Evolutionary conservation across 768 basidiomycete genomes (phyloP).

Genomic region (Pleurotus tuoliensis): DNA sequence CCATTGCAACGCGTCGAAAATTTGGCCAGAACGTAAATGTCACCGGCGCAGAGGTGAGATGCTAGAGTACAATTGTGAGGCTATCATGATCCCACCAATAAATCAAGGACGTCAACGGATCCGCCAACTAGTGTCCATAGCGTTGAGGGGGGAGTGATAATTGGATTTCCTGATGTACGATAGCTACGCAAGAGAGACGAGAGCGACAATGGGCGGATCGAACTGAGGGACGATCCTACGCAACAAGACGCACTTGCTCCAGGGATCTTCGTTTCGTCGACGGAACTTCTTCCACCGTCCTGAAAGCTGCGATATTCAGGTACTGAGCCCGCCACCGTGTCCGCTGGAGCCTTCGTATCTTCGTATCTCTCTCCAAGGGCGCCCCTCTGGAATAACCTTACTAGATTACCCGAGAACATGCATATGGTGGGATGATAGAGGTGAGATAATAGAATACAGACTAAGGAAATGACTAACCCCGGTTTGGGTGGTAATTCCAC

Average conservation of each 20-base stretch:
- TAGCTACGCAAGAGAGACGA: neutral
- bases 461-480: constrained; percentile 28
- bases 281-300: too few relatives aligned
- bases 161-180: neutral
- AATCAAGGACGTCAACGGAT: neutral
- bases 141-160: too few relatives aligned
- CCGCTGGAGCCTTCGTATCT: constrained; percentile 7
- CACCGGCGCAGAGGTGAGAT: constrained; percentile 6
- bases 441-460: neutral
- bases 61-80: neutral
- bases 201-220: neutral
- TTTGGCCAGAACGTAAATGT: neutral
- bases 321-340: too few relatives aligned
- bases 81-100: neutral
- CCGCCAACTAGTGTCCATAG: too few relatives aligned
- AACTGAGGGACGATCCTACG: neutral
- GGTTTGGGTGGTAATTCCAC: constrained; percentile 43
- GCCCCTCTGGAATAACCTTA: constrained; percentile 18
- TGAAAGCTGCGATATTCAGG: too few relatives aligned
- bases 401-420: constrained; percentile 19
- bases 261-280: too few relatives aligned
- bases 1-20: neutral
- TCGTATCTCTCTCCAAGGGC: constrained; percentile 17
- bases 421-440: neutral
- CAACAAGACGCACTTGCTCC: neutral